Conservation (phyloP, 176 grass and related monocot species). For the Rhipidocladum racemiflorum region DNA sequence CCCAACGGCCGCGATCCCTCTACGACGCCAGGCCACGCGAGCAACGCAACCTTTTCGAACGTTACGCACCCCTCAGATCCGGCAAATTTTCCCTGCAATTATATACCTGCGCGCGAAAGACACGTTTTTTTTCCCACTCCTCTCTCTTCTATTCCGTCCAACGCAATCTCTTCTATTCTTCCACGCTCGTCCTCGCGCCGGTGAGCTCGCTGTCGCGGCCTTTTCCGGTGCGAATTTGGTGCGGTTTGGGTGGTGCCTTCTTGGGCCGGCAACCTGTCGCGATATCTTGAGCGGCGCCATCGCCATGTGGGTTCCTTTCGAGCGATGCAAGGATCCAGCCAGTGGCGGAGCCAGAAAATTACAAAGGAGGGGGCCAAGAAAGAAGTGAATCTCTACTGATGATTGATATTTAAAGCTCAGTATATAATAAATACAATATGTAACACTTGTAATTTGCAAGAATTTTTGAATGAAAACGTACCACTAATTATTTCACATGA, state of each 20-base stretch:
- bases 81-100: neutral
- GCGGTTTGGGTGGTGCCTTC: neutral
- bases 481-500: too few species aligned
- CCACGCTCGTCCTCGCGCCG: neutral
- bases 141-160: neutral
- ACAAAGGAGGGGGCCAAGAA: too few species aligned
- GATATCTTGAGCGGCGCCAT: neutral
- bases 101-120: neutral
- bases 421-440: too few species aligned
- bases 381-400: too few species aligned
- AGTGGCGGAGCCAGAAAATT: too few species aligned
- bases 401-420: too few species aligned
- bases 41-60: neutral
- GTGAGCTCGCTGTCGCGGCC: conserved; percentile 3
- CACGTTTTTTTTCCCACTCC: neutral
- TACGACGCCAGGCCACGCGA: neutral
- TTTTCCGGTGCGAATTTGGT: neutral
- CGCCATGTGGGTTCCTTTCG: neutral
- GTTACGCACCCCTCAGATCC: neutral
- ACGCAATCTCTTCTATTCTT: too few species aligned
- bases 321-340: neutral
- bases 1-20: neutral
- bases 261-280: neutral
- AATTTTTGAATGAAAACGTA: too few species aligned
- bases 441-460: too few species aligned